phyloP scores from a whole-genome alignment of 1,284 basidiomycete species.

The Austropuccinia psidii region DNA sequence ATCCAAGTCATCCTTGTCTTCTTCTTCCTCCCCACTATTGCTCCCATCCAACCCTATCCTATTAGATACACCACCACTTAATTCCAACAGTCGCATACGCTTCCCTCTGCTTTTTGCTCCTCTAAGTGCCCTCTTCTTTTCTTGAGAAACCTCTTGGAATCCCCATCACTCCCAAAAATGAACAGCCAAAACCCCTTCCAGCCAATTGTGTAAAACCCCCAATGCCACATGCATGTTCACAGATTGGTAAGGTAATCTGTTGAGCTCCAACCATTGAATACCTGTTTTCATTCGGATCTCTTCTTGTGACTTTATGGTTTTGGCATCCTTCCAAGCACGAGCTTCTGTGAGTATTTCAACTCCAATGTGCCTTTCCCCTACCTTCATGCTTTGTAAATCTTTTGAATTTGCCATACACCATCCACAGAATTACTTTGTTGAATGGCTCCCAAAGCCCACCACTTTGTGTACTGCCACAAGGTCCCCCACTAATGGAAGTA shows the following conservation, averaged over 20 bases:
- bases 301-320: background rate
- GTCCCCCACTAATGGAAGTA: conserved; percentile 9
- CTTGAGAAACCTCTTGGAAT: background rate
- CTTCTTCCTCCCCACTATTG: too few relatives aligned
- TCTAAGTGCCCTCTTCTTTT: background rate
- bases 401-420: background rate
- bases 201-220: conserved; percentile 22
- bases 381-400: background rate
- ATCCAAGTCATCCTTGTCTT: too few relatives aligned
- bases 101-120: too few relatives aligned
- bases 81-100: too few relatives aligned
- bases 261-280: conserved; percentile 9
- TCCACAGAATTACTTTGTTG: background rate
- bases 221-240: background rate
- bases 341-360: background rate
- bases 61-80: too few relatives aligned
- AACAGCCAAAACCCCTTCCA: conserved; percentile 2
- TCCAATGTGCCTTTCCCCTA: too few relatives aligned
- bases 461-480: conserved; percentile 10
- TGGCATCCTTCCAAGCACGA: background rate
- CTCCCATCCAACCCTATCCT: too few relatives aligned
- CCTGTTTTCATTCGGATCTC: background rate
- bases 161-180: background rate
- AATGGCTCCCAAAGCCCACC: background rate
- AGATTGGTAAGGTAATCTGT: background rate